Base-by-base conservation (phyloP, 164 flowering plant genomes). In the Annona squamosa region DNA sequence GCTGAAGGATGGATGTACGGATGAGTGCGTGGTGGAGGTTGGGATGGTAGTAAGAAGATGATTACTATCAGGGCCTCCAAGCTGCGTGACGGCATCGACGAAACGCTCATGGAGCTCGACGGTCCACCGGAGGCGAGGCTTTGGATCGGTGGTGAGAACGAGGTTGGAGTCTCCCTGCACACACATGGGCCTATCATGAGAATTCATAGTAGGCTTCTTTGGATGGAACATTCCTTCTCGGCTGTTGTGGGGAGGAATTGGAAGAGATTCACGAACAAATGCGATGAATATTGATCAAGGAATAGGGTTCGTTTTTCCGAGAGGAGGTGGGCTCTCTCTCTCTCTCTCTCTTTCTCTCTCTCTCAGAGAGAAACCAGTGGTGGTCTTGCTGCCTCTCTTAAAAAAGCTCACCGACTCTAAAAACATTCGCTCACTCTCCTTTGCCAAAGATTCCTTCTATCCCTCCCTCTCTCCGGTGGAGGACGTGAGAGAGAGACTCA, bases 131-230 rank as follows among this genome's bases (percentile, higher is more conserved):
- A 95, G 94, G 46, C 99, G 92, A 4, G 99, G 99, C 81, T 95
- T 95, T 4, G 99, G 99, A 87, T 95, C 99, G 0, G 99, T 95
- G 74, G 99, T 95, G 86, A 95, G 96, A 79, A 95, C 98, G 66
- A 95, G 93, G 3, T 92, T 97, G 4, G 99, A 95, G 86, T 95
- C 99, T 0, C 93, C 96, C 80, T 92, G 97, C 77, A 90, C 89
- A 74, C 97, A 90, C 91, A 92, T 86, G 73, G 88, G 77, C 75
- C 91, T 81, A 37, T 85, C 87, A 78, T 85, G 89, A 56, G 91
- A 82, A 87, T 86, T 91, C 96, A 93, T 95, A 86, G 80, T 74
- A 66, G 92, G 81, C 83, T 95, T 95, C 93, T 90, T 95, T 73
- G 86, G 78, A 74, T 91, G 98, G 97, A 91, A 91, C 97, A 94